These are phyloP conservation scores for Sphaerosporella brunnea DNA, from an alignment of 495 filamentous ascomycete species.

Conservation along the genomic window DNA sequence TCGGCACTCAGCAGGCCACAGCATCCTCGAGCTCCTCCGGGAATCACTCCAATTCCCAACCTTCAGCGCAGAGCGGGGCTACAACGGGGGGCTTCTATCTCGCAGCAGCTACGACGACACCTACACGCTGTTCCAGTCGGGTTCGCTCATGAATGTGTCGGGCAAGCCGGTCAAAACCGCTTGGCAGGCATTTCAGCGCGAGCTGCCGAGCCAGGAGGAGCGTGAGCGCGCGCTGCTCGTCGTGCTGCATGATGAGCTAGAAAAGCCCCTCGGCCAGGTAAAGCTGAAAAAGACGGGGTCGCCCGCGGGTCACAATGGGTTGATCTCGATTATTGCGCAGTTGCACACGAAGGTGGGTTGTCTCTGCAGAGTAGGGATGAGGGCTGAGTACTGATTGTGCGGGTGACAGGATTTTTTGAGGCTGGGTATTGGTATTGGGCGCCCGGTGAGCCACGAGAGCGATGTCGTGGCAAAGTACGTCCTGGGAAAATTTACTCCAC, in stretches of 20 bases:
- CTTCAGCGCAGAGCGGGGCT: conserved; percentile 29
- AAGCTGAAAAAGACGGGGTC: conserved; percentile 39
- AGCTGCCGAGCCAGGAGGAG: conserved; percentile 28
- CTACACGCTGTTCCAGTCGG: conserved; percentile 51
- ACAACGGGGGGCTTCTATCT: conserved; percentile 30
- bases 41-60: conserved; percentile 31
- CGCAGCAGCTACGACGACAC: conserved; percentile 28
- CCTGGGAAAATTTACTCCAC: conserved; percentile 39
- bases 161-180: conserved; percentile 38
- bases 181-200: conserved; percentile 28
- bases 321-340: conserved; percentile 45
- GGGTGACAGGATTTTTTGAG: conserved; percentile 33
- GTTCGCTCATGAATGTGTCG: conserved; percentile 58
- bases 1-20: conserved; percentile 68
- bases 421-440: conserved; percentile 54
- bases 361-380: no score
- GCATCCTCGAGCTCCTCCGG: conserved; percentile 40
- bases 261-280: conserved; percentile 47
- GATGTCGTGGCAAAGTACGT: conserved; percentile 49
- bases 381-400: background rate
- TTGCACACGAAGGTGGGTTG: conserved; percentile 26
- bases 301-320: conserved; percentile 57
- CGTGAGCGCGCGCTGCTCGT: conserved; percentile 36
- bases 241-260: conserved; percentile 70
- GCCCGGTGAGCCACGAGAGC: conserved; percentile 42